phyloP scores from a whole-genome alignment of 73 alveolate genomes.

The Symbiodinium pilosum region DNA sequence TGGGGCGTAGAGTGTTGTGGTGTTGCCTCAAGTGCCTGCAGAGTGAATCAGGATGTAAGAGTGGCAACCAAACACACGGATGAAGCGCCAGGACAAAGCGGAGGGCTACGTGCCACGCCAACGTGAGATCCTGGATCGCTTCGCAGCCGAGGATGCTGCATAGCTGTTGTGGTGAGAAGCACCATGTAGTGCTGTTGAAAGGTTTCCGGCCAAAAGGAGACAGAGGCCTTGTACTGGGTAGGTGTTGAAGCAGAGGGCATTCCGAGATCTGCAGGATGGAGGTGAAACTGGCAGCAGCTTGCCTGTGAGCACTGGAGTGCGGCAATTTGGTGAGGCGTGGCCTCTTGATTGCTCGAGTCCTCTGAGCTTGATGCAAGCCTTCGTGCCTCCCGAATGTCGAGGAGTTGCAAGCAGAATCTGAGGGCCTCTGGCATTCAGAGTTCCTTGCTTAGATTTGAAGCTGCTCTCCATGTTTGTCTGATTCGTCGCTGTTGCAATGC shows the following conservation, averaged over 20 bases:
- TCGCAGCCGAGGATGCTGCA: conserved; percentile 41
- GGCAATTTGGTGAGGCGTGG: background rate
- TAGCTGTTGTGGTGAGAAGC: background rate
- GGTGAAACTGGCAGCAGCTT: background rate
- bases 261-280: background rate
- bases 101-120: conserved; percentile 73
- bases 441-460: background rate
- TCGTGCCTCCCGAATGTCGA: background rate
- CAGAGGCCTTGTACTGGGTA: background rate
- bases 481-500: too few species aligned
- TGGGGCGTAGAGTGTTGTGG: too few species aligned
- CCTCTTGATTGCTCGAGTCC: background rate
- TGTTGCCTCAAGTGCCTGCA: too few species aligned
- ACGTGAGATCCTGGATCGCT: conserved; percentile 58
- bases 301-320: background rate
- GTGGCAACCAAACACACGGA: background rate
- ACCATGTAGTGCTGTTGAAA: background rate
- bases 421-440: conserved; percentile 69
- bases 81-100: conserved; percentile 47
- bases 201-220: background rate
- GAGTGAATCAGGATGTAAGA: too few species aligned
- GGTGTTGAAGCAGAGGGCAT: background rate
- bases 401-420: conserved; percentile 62
- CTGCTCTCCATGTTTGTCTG: too few species aligned
- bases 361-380: background rate